A percentile compares a stretch with the other conserved stretches of the same genome.
phyloP scores from a whole-genome alignment of 106 monocot genomes.

The Dendrobium huoshanense region DNA sequence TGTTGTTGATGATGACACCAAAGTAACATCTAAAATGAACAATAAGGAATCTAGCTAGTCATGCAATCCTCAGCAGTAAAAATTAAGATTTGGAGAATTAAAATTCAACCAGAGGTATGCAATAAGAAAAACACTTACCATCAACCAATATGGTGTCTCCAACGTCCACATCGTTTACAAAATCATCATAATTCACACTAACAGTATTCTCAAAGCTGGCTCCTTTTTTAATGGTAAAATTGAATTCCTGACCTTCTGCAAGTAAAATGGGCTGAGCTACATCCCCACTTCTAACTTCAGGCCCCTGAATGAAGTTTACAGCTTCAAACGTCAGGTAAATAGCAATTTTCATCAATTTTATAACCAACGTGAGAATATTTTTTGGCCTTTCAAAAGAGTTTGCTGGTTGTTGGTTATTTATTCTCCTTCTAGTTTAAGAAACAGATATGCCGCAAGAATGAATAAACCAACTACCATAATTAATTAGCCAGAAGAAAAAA shows the following conservation, averaged over 20 bases:
- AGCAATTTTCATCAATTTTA: background rate
- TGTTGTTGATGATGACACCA: too few species aligned
- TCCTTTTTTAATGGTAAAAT: slow-evolving; percentile 57
- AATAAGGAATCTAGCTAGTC: too few species aligned
- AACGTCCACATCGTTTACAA: slow-evolving; percentile 63
- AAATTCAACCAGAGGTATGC: background rate
- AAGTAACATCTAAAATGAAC: too few species aligned
- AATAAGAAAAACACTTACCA: slow-evolving; percentile 28
- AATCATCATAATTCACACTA: slow-evolving; percentile 74
- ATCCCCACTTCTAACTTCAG: slow-evolving; percentile 74
- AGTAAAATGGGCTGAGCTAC: slow-evolving; percentile 53
- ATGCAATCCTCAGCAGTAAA: background rate
- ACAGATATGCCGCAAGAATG: background rate
- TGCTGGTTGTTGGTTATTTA: background rate
- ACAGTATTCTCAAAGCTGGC: slow-evolving; percentile 46
- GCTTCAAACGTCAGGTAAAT: background rate
- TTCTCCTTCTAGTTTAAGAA: background rate
- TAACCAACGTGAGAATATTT: background rate
- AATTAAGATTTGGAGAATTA: background rate
- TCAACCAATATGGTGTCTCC: slow-evolving; percentile 66
- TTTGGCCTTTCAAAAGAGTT: background rate
- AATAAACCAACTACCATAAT: background rate
- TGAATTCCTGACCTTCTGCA: slow-evolving; percentile 57
- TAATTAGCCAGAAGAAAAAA: background rate
- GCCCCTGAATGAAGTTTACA: slow-evolving; percentile 37